Conservation (phyloP, 1,284 basidiomycete genomes). For the Pseudozyma tsukubaensis region DNA sequence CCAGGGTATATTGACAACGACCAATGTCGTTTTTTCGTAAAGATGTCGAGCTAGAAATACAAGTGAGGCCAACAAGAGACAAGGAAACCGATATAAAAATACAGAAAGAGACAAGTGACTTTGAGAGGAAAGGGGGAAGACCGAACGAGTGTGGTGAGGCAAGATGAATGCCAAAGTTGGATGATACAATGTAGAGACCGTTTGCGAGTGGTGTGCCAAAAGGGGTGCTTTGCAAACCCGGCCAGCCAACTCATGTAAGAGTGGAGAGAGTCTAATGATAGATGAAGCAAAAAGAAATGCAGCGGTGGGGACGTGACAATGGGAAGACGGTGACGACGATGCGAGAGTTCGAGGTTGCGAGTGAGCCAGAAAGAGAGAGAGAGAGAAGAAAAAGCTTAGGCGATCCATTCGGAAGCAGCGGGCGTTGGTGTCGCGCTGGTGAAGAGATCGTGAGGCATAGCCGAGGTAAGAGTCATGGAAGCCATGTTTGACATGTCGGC, state of each 20-base stretch:
- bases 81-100: conserved; percentile 13
- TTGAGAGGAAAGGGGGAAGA: background rate
- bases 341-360: conserved; percentile 18
- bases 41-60: conserved; percentile 32
- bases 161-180: background rate
- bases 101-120: conserved; percentile 5
- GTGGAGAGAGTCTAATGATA: background rate
- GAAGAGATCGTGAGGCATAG: conserved; percentile 43
- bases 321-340: conserved; percentile 15
- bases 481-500: conserved; percentile 36
- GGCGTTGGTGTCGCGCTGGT: conserved; percentile 31
- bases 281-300: conserved; percentile 4
- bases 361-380: conserved; percentile 5
- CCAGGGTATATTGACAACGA: conserved; percentile 43
- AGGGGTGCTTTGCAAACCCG: conserved; percentile 7
- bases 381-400: conserved; percentile 5
- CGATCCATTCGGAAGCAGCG: conserved; percentile 36
- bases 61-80: conserved; percentile 24
- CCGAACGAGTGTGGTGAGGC: conserved; percentile 23
- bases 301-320: conserved; percentile 7
- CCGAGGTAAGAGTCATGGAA: conserved; percentile 36
- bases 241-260: conserved; percentile 25
- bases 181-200: conserved; percentile 21
- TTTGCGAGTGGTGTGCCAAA: conserved; percentile 40
- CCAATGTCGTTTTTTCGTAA: conserved; percentile 20